Evolutionary conservation across 306 rosid species (phyloP).

Genomic region (Psophocarpus tetragonolobus): DNA sequence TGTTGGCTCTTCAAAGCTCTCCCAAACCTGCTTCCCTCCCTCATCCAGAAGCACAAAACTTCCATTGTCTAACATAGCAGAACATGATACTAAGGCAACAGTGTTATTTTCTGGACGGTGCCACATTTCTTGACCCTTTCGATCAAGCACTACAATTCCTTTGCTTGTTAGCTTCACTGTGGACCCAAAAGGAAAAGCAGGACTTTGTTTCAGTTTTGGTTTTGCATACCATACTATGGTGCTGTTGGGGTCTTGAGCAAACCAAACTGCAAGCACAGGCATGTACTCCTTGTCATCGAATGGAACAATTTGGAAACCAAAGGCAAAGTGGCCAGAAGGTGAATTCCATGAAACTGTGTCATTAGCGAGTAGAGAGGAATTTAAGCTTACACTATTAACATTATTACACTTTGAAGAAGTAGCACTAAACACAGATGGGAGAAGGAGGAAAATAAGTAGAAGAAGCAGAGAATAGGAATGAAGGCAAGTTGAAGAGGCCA

Average conservation of each 20-base stretch:
- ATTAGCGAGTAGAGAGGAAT: background rate
- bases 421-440: background rate
- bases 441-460: background rate
- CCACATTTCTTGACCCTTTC: background rate
- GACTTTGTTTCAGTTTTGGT: background rate
- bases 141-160: slow-evolving; percentile 14
- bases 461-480: background rate
- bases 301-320: background rate
- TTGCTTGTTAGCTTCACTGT: slow-evolving; percentile 1
- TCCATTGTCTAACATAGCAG: background rate
- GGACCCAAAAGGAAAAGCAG: slow-evolving; percentile 2
- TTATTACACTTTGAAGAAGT: background rate
- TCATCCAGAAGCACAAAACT: background rate
- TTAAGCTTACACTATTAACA: background rate
- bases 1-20: slow-evolving; percentile 4
- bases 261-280: background rate
- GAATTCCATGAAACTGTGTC: background rate
- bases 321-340: background rate
- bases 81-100: background rate
- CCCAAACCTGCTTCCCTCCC: background rate
- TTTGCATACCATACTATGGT: slow-evolving; percentile 41
- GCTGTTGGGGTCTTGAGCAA: background rate
- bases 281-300: background rate
- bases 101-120: background rate
- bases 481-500: background rate